These are phyloP conservation scores for Candida rishiriensis DNA, from an alignment of 805 yeast genomes.

Conservation along the genomic window DNA sequence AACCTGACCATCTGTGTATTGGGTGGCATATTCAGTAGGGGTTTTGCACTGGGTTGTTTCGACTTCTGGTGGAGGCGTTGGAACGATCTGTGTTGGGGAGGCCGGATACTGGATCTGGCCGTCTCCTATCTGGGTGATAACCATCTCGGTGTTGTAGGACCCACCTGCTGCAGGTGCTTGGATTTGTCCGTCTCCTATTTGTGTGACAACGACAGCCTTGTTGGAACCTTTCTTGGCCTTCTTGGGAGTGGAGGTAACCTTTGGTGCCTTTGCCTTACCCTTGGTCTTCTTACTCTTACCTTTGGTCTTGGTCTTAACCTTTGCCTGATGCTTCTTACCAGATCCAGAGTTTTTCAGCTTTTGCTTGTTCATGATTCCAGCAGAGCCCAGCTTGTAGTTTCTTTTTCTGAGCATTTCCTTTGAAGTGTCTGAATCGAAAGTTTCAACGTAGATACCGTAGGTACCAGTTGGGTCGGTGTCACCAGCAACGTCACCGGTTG, in stretches of 20 bases:
- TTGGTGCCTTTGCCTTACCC: neutral
- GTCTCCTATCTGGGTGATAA: conserved; percentile 33
- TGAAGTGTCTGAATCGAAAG: neutral
- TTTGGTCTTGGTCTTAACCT: too few species aligned
- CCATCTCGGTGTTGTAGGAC: conserved; percentile 10
- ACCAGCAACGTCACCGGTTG: neutral
- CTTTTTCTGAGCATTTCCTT: too few species aligned
- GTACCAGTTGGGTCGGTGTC: conserved; percentile 8
- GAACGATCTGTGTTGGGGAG: conserved; percentile 33
- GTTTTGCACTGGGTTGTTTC: conserved; percentile 30
- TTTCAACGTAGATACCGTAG: conserved; percentile 3
- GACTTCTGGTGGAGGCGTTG: conserved; percentile 24
- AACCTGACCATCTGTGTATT: conserved; percentile 1
- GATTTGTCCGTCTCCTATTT: conserved; percentile 54
- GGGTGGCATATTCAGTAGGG: neutral
- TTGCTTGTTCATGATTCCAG: too few species aligned
- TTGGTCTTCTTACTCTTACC: neutral
- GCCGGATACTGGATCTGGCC: conserved; percentile 26
- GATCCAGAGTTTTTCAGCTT: too few species aligned
- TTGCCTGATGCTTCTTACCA: too few species aligned
- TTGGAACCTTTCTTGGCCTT: conserved; percentile 15
- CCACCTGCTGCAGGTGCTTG: conserved; percentile 28
- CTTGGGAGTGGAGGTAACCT: neutral
- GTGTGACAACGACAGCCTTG: conserved; percentile 33
- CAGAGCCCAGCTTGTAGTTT: too few species aligned